Evolutionary conservation across 257 asterid species (phyloP), one percentile per base, ranked within the genome.

Genomic region (Solanum chmielewskii): DNA sequence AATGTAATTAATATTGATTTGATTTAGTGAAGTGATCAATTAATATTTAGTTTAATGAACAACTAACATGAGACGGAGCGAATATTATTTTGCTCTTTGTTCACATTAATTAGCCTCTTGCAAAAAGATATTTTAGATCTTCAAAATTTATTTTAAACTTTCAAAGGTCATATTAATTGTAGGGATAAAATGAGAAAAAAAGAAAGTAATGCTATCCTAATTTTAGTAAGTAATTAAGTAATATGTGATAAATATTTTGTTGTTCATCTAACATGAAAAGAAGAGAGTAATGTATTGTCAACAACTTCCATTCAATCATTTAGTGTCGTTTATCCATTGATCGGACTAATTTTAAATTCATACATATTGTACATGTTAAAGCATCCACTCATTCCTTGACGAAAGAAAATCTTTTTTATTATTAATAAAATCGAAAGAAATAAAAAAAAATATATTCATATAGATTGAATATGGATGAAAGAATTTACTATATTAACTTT

Each of bases 151-250:
- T 16, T 52, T 52, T 52, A 16, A 6, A 52, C 62, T 52, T 52
- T 18, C 62, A 52, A 52, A 52, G 23, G 4, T 6, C 62, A 16
- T 52, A 16, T 52, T 7, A 2, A n/a, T n/a, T n/a, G n/a, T n/a
- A 49, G 9, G 21, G 7, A 6, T 52, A 52, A 52, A 52, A 1
- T 52, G 62, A 52, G 4, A 52, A 52, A 2, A 52, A 52, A 52
- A 15, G 31, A 0, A 52, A 52, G 2, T 16, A 18, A 52, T 18
- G 18, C 0, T 18, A 1, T 18, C 0, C n/a, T 18, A 0, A 52
- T 52, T 52, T 52, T 18, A 52, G 2, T 52, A 52, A 52, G n/a
- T 16, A 10, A 52, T 16, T 23, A 52, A 18, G 62, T 52, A 52
- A 52, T 52, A 52, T 18, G 62, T 2, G 23, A 52, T 2, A 16